Evolutionary conservation across 2,329 filamentous ascomycete genomes (phyloP).

Genomic region (Tolypocladium nubicola): DNA sequence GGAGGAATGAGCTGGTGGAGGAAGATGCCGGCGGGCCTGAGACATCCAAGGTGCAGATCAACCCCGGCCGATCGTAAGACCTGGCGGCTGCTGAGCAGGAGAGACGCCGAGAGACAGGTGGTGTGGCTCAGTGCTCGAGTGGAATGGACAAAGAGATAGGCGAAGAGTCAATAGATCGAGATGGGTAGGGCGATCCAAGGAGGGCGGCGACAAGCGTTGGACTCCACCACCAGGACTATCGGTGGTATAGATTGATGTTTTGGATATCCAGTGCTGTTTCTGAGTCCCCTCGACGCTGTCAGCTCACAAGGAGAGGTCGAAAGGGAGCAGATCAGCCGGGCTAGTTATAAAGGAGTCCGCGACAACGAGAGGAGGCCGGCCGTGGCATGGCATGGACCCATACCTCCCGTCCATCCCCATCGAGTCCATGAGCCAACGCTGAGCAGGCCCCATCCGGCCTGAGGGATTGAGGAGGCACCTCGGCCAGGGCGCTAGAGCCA

Average conservation of each 20-base stretch:
- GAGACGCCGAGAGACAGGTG: slow-evolving; percentile 24
- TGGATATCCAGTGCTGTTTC: slow-evolving; percentile 10
- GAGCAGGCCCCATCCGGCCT: neutral
- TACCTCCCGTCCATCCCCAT: neutral
- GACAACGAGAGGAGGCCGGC: too few relatives aligned
- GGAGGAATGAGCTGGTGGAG: slow-evolving; percentile 24
- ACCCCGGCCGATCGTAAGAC: slow-evolving; percentile 19
- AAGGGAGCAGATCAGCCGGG: slow-evolving; percentile 7
- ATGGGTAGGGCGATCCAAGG: slow-evolving; percentile 13
- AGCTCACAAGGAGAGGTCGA: slow-evolving; percentile 1
- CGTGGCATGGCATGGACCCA: neutral
- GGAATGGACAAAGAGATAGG: slow-evolving; percentile 19
- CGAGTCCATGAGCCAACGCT: neutral
- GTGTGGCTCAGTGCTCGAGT: slow-evolving; percentile 18
- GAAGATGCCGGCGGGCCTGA: slow-evolving; percentile 19
- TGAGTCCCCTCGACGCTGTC: slow-evolving; percentile 7
- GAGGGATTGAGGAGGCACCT: neutral
- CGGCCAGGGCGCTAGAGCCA: neutral
- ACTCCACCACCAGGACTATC: slow-evolving; percentile 11
- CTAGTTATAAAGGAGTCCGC: slow-evolving; percentile 4
- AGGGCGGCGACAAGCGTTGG: slow-evolving; percentile 7
- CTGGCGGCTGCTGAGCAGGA: slow-evolving; percentile 12
- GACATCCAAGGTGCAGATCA: slow-evolving; percentile 25
- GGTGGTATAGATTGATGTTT: slow-evolving; percentile 15
- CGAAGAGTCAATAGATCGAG: slow-evolving; percentile 12